phyloP scores from a whole-genome alignment of 1,284 basidiomycete genomes.

The Trichosporon faecale region DNA sequence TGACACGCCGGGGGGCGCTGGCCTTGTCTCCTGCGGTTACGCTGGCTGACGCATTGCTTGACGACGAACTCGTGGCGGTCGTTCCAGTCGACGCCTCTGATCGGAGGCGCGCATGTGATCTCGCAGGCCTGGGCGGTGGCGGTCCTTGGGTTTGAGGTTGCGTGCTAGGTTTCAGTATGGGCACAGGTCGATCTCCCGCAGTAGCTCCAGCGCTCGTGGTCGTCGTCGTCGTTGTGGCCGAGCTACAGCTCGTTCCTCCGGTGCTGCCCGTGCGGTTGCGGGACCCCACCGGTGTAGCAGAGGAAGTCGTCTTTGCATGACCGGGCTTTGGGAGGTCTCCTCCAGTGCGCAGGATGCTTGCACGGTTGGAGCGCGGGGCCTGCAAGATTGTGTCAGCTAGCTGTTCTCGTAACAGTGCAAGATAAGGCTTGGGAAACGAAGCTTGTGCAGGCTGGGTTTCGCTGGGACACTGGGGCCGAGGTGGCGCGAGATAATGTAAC shows the following conservation, averaged over 20 bases:
- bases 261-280: not conserved
- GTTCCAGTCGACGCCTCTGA: slow-evolving; percentile 6
- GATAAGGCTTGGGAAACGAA: slow-evolving; percentile 5
- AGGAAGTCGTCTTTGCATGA: not conserved
- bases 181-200: not conserved
- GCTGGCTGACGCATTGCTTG: not conserved
- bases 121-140: not conserved
- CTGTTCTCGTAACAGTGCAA: not conserved
- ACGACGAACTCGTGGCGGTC: not conserved
- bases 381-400: slow-evolving; percentile 20
- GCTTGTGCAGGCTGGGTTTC: not conserved
- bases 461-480: not conserved
- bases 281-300: not conserved
- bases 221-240: not conserved
- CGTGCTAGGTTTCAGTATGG: slow-evolving; percentile 1
- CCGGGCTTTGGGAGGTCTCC: not conserved
- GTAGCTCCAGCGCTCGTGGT: not conserved
- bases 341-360: slow-evolving; percentile 35
- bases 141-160: slow-evolving; percentile 6
- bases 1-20: not conserved
- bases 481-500: slow-evolving; percentile 1
- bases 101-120: slow-evolving; percentile 5
- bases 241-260: not conserved
- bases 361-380: slow-evolving; percentile 41
- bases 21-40: not conserved